Evolutionary conservation across 345 rosid species (phyloP).

Genomic region (Sisymbrium altissimum): DNA sequence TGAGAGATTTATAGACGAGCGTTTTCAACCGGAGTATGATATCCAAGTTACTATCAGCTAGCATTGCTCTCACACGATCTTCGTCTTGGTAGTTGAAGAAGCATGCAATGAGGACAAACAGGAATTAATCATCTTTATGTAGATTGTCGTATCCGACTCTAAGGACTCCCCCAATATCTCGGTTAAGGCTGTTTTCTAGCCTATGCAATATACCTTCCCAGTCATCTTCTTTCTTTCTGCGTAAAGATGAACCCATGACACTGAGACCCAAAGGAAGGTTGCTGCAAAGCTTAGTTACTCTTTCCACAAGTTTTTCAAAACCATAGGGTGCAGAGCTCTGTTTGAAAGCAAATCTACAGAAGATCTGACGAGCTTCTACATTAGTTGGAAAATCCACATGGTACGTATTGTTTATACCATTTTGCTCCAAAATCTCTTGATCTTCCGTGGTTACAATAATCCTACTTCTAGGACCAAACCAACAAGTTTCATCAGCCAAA

Average conservation of each 20-base stretch:
- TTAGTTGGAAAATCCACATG: not conserved
- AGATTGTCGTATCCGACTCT: conserved; percentile 34
- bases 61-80: not conserved
- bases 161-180: not conserved
- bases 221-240: not conserved
- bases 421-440: not conserved
- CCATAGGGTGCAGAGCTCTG: not conserved
- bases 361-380: not conserved
- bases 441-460: not conserved
- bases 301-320: not conserved
- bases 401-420: not conserved
- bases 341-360: not conserved
- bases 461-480: conserved; percentile 2
- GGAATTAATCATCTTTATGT: not conserved
- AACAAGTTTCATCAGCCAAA: not conserved
- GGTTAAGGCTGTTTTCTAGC: not conserved
- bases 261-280: not conserved
- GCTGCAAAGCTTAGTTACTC: not conserved
- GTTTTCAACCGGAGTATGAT: not conserved
- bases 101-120: conserved; percentile 40
- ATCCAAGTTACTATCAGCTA: not conserved
- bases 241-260: not conserved
- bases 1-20: conserved; percentile 7
- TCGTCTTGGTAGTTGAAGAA: conserved; percentile 13
- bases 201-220: conserved; percentile 4